Base-by-base conservation (phyloP, 78 protist species). In the Dictyostelium citrinum region DNA sequence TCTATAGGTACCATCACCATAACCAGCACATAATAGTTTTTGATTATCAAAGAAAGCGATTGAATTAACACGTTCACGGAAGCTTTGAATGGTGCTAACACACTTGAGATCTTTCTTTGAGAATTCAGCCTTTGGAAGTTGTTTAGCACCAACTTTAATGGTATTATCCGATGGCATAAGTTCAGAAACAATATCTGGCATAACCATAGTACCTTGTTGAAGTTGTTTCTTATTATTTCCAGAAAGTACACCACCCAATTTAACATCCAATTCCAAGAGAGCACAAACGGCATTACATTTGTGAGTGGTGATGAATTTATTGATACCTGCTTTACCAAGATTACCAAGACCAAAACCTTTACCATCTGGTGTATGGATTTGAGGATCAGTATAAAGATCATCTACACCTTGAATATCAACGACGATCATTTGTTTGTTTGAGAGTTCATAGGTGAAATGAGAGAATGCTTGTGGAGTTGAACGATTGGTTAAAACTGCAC, bases 341-440 rank as follows among this genome's bases (percentile, higher is more conserved):
- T 97, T 91, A 67, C 98, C 98, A 51, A 91, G 46, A 12, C 98
- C 98, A 71, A 90, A 97, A 3, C 95, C 98, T n/a, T 67, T 67
- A 27, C 98, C 97, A 68, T 79, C 91, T 5, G 29, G 29, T n/a
- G 97, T 90, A 64, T 97, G 98, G 22, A 97, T 85, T 46, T 97
- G 98, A n/a, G 98, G 98, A 70, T 97, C 98, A 5, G 98, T 97
- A 78, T 97, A 97, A 22, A 93, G 51, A 90, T 97, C 98, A 20
- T 90, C 98, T 1, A 96, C 98, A 68, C 98, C 98, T 81, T 97
- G 98, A 67, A 97, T 96, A 91, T 97, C 98, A 75, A 86, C 84
- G 5, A 80, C 61, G 64, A 80, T 80, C 51, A 80, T 31, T 77
- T 58, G 39, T 61, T 84, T 88, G 35, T 45, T 45, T 10, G 97